These are phyloP conservation scores for Stemphylium lycopersici DNA, from an alignment of 2,329 filamentous ascomycete genomes.

Conservation along the genomic window DNA sequence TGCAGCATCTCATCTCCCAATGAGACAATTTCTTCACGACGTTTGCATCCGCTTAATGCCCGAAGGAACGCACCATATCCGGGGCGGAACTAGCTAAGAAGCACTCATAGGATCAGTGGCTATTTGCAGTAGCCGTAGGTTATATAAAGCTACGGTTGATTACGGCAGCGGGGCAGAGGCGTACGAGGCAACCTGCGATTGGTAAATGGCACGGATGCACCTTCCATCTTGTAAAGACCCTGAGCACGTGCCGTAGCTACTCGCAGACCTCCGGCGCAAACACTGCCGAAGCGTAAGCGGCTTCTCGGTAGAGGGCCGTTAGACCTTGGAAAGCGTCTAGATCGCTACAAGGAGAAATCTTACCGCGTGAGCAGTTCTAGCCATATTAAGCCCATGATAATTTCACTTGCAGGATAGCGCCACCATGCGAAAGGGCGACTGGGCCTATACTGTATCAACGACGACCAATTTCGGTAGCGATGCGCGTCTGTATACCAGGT, in stretches of 20 bases:
- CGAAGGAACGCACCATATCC: neutral
- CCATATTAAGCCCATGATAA: constrained; percentile 7
- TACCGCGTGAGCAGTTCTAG: constrained; percentile 12
- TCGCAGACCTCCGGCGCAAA: neutral
- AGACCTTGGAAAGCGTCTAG: neutral
- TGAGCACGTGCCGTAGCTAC: neutral
- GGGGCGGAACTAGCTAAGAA: neutral
- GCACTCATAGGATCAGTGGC: neutral
- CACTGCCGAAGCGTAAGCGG: neutral
- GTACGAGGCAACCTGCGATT: constrained; percentile 4
- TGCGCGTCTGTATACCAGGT: no score
- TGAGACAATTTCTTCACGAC: neutral
- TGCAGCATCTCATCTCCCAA: no score
- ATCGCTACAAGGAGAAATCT: neutral
- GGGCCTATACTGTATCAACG: no score
- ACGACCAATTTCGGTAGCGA: no score
- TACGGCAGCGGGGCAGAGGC: constrained; percentile 16
- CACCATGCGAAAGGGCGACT: no score
- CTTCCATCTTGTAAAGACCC: constrained; percentile 3
- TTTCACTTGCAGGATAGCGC: no score
- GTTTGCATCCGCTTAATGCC: neutral
- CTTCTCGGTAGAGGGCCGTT: neutral
- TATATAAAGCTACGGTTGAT: constrained; percentile 15
- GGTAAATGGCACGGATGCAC: constrained; percentile 1
- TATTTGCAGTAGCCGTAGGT: neutral